Percentiles rank a stretch among this genome's conserved stretches.
These are phyloP conservation scores for Rhododendron ovatum DNA, from an alignment of 148 eudicot genomes.

Conservation along the genomic window DNA sequence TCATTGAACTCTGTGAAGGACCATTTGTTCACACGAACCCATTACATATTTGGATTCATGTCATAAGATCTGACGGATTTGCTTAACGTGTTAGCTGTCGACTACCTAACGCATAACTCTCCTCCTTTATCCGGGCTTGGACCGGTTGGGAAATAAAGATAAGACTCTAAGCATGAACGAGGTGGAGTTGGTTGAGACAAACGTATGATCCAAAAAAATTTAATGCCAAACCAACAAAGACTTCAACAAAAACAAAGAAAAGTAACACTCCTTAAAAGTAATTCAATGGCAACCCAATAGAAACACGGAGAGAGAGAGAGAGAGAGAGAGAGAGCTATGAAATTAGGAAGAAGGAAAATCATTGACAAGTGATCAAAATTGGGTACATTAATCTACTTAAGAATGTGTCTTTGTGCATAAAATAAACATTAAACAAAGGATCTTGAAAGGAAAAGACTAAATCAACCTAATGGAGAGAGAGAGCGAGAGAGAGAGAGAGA, in stretches of 20 bases:
- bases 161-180: too few relatives aligned
- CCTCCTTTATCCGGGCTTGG: too few relatives aligned
- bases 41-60: too few relatives aligned
- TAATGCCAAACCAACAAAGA: background rate
- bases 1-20: too few relatives aligned
- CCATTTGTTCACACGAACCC: too few relatives aligned
- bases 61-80: too few relatives aligned
- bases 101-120: too few relatives aligned
- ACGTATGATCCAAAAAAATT: background rate
- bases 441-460: background rate
- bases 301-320: background rate
- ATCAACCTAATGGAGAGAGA: background rate
- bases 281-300: background rate
- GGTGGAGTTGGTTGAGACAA: too few relatives aligned
- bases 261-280: too few relatives aligned
- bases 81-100: too few relatives aligned
- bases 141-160: too few relatives aligned
- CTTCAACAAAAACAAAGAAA: too few relatives aligned
- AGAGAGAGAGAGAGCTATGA: background rate
- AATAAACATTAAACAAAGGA: background rate
- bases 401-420: background rate
- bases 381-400: background rate
- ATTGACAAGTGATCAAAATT: background rate
- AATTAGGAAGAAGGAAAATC: background rate
- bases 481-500: background rate